phyloP scores from a whole-genome alignment of 163 green algal genomes.

The Chlamydomonas reinhardtii region DNA sequence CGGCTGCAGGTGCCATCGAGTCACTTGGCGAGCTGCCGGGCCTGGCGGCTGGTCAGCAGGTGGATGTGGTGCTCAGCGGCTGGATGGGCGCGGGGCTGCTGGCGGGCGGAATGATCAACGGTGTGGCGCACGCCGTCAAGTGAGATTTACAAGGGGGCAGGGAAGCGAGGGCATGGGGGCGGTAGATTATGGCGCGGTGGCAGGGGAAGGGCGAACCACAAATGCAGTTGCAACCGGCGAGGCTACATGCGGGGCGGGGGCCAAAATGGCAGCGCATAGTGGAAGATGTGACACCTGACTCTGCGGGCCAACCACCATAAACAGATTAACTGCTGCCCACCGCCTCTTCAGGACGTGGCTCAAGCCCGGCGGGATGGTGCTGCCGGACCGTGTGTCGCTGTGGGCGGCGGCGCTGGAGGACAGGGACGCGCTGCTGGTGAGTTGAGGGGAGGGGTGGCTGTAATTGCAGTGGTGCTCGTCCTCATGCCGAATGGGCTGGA shows the following conservation, averaged over 20 bases:
- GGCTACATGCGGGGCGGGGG: too few species aligned
- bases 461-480: neutral
- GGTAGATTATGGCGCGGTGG: too few species aligned
- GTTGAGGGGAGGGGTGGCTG: neutral
- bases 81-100: slow-evolving; percentile 46
- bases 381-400: slow-evolving; percentile 45
- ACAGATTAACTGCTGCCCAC: too few species aligned
- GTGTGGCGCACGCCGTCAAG: slow-evolving; percentile 3
- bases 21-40: slow-evolving; percentile 11
- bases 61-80: slow-evolving; percentile 53
- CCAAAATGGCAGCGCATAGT: too few species aligned
- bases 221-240: too few species aligned
- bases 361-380: slow-evolving; percentile 49
- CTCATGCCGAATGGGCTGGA: neutral
- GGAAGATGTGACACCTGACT: too few species aligned
- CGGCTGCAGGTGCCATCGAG: slow-evolving; percentile 35
- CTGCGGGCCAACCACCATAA: too few species aligned
- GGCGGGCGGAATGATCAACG: slow-evolving; percentile 44
- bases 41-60: neutral
- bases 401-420: slow-evolving; percentile 55
- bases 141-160: neutral
- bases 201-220: neutral
- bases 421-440: slow-evolving; percentile 37
- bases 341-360: slow-evolving; percentile 33
- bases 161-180: neutral